Percentiles rank a stretch among this genome's conserved stretches.
Evolutionary conservation across 1,284 basidiomycete species (phyloP).

Genomic region (Pyrrhoderma lamaoense): DNA sequence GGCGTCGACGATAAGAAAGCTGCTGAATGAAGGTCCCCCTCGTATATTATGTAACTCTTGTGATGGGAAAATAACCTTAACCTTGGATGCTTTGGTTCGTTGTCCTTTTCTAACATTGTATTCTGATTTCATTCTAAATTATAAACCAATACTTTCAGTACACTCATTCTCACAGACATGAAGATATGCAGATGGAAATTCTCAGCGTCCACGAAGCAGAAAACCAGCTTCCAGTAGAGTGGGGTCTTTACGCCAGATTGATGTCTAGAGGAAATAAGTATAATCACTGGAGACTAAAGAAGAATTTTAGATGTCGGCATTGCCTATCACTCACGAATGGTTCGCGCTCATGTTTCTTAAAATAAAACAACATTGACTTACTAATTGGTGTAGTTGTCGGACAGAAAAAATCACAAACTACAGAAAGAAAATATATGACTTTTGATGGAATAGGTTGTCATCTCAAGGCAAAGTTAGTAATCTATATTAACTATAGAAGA

Average conservation of each 20-base stretch:
- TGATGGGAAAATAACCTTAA: conserved; percentile 42
- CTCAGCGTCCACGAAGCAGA: conserved; percentile 25
- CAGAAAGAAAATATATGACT: not conserved
- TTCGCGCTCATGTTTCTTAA: no score
- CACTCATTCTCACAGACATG: conserved; percentile 57
- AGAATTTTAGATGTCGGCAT: conserved; percentile 47
- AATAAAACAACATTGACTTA: no score
- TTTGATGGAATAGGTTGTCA: not conserved
- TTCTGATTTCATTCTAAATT: no score
- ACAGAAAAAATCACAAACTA: no score
- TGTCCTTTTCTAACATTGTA: not conserved
- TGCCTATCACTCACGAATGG: conserved; percentile 32
- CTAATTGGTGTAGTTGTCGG: no score
- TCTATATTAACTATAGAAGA: no score
- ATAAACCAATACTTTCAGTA: conserved; percentile 32
- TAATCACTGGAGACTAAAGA: conserved; percentile 26
- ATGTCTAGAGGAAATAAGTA: conserved; percentile 23
- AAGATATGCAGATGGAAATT: conserved; percentile 39
- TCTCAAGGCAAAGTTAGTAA: conserved; percentile 3
- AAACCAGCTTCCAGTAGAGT: conserved; percentile 24
- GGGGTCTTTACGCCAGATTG: conserved; percentile 28
- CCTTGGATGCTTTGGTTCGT: conserved; percentile 42
- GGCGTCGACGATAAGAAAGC: no score
- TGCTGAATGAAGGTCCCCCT: no score
- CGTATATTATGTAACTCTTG: conserved; percentile 47